Percentiles rank a stretch among this genome's conserved stretches.
phyloP scores from a whole-genome alignment of 139 green algal genomes.

The Chlamydomonas applanata region DNA sequence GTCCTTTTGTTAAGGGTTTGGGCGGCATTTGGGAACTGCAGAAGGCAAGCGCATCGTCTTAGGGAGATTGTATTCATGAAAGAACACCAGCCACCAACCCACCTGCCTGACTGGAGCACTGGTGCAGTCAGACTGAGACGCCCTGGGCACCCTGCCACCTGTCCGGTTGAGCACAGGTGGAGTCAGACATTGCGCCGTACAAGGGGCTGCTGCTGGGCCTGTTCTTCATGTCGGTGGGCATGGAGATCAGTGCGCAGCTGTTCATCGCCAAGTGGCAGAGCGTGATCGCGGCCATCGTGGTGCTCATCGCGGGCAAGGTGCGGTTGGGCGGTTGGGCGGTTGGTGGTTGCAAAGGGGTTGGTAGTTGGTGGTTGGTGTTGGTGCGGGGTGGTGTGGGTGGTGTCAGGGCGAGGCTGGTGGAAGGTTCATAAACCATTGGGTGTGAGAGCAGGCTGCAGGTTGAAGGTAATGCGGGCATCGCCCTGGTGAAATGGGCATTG shows the following conservation, averaged over 20 bases:
- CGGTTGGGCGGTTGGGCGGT: constrained; percentile 95
- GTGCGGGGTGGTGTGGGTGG: too few relatives aligned
- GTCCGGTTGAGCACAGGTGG: constrained; percentile 69
- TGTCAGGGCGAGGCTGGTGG: too few relatives aligned
- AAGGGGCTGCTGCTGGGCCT: constrained; percentile 98
- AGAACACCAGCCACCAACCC: neutral
- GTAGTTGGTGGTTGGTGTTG: too few relatives aligned
- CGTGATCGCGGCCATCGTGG: constrained; percentile 70
- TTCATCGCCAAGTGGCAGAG: constrained; percentile 42
- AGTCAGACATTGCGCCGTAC: constrained; percentile 97
- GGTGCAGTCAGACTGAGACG: neutral
- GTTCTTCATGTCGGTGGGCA: constrained; percentile 99
- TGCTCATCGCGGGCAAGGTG: constrained; percentile 81
- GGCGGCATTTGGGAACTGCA: too few relatives aligned
- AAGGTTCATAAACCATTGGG: too few relatives aligned
- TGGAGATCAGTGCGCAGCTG: constrained; percentile 56
- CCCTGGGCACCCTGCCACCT: neutral
- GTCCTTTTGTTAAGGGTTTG: too few relatives aligned
- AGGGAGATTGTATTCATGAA: neutral
- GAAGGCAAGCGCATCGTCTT: too few relatives aligned
- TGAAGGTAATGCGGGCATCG: too few relatives aligned
- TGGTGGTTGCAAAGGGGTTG: too few relatives aligned
- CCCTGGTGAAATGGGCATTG: too few relatives aligned
- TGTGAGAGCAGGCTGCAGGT: too few relatives aligned
- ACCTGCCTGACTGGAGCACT: neutral